Percentiles rank a stretch among this genome's conserved stretches.
Conservation (phyloP, 2,329 filamentous ascomycete species). For the Exserohilum rostratum region DNA sequence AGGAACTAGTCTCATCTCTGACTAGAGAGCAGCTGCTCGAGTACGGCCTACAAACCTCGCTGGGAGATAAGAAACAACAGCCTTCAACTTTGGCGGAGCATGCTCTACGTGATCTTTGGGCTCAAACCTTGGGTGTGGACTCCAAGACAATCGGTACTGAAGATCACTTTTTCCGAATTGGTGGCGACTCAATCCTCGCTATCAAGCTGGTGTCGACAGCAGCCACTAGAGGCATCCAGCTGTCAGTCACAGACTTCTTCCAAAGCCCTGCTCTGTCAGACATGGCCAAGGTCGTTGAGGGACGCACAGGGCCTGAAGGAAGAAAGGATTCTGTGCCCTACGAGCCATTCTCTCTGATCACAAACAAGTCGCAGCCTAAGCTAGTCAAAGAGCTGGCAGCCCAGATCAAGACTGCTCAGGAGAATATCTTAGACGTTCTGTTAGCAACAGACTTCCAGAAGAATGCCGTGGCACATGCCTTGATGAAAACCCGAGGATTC, state of each 20-base stretch:
- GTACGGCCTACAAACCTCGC: too few species aligned
- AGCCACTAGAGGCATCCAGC: neutral
- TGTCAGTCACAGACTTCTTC: neutral
- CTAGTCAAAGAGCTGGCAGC: neutral
- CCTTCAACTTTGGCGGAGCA: constrained; percentile 9
- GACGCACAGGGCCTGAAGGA: neutral
- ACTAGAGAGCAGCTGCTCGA: neutral
- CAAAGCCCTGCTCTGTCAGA: neutral
- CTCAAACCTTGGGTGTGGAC: constrained; percentile 14
- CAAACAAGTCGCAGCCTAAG: neutral
- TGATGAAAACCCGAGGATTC: neutral
- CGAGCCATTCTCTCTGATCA: too few species aligned
- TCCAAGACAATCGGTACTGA: constrained; percentile 3
- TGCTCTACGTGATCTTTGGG: constrained; percentile 15
- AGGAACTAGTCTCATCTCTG: neutral
- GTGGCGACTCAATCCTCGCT: constrained; percentile 50
- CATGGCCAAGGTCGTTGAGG: neutral
- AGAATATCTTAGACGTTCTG: neutral
- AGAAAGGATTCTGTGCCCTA: too few species aligned
- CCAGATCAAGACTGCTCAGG: neutral
- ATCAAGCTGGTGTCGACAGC: constrained; percentile 28
- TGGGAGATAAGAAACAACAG: constrained; percentile 4
- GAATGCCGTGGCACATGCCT: neutral
- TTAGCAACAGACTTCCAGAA: neutral
- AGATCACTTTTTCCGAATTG: constrained; percentile 48